Conservation (phyloP, 305 asterid genomes). For the Fraxinus angustifolia region DNA sequence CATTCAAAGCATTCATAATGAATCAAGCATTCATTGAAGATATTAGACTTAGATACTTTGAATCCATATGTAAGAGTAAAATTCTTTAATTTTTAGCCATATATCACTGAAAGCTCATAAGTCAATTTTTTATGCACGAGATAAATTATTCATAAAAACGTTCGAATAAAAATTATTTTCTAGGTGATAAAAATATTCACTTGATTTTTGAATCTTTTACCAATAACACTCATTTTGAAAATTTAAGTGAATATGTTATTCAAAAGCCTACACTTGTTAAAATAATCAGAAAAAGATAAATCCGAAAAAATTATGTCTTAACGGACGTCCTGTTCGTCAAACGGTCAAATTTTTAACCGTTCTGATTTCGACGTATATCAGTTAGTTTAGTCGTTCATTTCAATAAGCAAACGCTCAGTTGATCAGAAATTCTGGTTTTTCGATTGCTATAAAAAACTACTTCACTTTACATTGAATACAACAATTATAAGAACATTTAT, state of each 20-base stretch:
- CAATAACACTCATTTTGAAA: background rate
- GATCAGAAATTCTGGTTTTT: background rate
- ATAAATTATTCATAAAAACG: no score
- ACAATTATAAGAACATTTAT: background rate
- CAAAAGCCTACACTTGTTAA: no score
- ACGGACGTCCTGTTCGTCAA: background rate
- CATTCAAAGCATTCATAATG: background rate
- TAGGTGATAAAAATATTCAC: no score
- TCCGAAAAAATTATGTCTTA: no score
- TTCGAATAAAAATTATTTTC: no score
- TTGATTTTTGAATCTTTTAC: no score
- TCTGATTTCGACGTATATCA: background rate
- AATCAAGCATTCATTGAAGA: background rate
- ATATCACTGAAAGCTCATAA: background rate
- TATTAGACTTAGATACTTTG: background rate
- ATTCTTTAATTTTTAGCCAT: no score
- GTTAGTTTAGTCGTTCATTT: background rate
- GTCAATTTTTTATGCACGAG: background rate
- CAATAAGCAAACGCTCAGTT: background rate
- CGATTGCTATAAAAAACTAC: no score
- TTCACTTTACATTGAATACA: background rate
- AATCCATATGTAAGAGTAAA: background rate
- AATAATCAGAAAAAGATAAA: background rate
- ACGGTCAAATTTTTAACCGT: background rate
- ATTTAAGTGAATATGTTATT: no score